Evolutionary conservation across 495 filamentous ascomycete species (phyloP).

Genomic region (Tetracladium setigerum): DNA sequence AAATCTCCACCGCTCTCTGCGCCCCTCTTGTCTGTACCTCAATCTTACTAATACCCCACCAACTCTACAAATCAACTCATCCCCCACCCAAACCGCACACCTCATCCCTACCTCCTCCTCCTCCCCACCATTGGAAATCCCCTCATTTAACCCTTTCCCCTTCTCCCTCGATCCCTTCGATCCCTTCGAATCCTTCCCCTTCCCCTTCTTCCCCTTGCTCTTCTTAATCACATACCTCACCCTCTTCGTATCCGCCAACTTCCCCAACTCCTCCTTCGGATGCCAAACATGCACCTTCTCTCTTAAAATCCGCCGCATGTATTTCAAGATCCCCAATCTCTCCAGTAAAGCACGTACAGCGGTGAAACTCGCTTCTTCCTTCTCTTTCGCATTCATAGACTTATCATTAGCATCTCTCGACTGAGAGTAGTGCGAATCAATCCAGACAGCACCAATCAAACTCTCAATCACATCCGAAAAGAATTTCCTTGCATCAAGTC

Average conservation of each 20-base stretch:
- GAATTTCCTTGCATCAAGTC: conserved; percentile 67
- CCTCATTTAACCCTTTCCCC: conserved; percentile 5
- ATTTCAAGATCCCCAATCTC: conserved; percentile 54
- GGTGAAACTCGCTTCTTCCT: conserved; percentile 39
- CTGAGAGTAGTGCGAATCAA: conserved; percentile 47
- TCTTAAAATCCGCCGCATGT: conserved; percentile 50
- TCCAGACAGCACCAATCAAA: conserved; percentile 75
- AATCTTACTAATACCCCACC: conserved; percentile 38
- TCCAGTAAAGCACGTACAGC: conserved; percentile 52
- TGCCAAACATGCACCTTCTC: conserved; percentile 58
- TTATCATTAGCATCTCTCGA: no score
- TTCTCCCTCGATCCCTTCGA: no score
- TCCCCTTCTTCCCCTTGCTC: conserved; percentile 9
- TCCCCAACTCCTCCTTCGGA: conserved; percentile 65
- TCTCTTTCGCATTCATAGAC: no score
- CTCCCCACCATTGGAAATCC: not conserved
- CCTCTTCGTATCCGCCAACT: conserved; percentile 39
- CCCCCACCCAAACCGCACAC: conserved; percentile 46
- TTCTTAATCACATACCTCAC: conserved; percentile 39
- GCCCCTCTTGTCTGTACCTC: conserved; percentile 54
- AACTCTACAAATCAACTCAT: conserved; percentile 34
- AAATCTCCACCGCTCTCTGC: conserved; percentile 33
- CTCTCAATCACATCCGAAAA: conserved; percentile 82
- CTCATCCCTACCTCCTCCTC: conserved; percentile 22
- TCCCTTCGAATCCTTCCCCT: conserved; percentile 1